phyloP scores from a whole-genome alignment of 176 grass and related monocot species.

The Aegilops tauschii region DNA sequence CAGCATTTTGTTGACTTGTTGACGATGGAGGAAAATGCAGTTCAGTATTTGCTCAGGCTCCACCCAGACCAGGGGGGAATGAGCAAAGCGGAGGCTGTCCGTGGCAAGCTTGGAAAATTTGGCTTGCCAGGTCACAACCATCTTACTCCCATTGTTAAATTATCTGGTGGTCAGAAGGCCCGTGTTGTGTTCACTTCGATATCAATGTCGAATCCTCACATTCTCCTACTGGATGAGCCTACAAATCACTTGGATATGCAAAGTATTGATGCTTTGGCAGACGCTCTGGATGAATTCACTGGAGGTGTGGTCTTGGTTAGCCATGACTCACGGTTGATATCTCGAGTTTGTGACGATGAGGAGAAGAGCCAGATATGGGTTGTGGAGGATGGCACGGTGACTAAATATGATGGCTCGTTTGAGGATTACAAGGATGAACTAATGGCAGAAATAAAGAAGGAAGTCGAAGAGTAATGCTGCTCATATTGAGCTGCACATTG shows the following conservation, averaged over 20 bases:
- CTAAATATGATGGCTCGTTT: constrained; percentile 70
- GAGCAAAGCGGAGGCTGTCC: constrained; percentile 87
- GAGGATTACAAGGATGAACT: constrained; percentile 98
- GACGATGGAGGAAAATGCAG: constrained; percentile 96
- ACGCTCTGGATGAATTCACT: constrained; percentile 89
- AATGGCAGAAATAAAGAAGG: constrained; percentile 84
- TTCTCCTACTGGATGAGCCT: constrained; percentile 92
- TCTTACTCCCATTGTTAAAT: constrained; percentile 91
- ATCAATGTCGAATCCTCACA: constrained; percentile 93
- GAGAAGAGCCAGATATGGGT: constrained; percentile 91
- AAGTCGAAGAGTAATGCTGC: constrained; percentile 69
- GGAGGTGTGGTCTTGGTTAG: constrained; percentile 96
- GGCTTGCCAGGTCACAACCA: constrained; percentile 96
- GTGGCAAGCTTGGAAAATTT: constrained; percentile 92
- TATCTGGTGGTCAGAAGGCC: constrained; percentile 93
- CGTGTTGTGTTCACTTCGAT: constrained; percentile 97
- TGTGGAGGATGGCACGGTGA: constrained; percentile 90
- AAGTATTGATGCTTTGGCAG: constrained; percentile 90
- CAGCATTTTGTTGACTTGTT: constrained; percentile 97
- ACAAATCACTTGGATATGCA: constrained; percentile 99
- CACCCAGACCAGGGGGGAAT: constrained; percentile 97
- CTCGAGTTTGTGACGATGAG: constrained; percentile 87
- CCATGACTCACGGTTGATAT: constrained; percentile 88
- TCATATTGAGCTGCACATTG: constrained; percentile 24
- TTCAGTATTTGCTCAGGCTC: constrained; percentile 85